phyloP scores from a whole-genome alignment of 371 early-diverging fungal genomes.

The Coemansia sp. region DNA sequence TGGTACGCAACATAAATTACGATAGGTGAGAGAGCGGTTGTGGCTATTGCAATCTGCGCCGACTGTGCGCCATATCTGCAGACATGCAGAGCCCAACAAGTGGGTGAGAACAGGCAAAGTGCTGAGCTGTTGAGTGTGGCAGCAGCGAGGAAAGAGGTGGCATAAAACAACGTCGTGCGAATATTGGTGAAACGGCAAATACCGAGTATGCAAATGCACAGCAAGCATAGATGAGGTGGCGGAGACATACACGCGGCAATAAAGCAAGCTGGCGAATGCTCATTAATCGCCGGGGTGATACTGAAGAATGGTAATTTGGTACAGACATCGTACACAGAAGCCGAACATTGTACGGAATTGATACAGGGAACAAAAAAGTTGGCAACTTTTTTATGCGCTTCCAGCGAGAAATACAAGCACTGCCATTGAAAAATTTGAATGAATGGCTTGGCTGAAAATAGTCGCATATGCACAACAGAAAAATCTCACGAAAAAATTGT shows the following conservation, averaged over 20 bases:
- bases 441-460: constrained; percentile 2
- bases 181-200: not conserved
- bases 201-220: not conserved
- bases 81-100: not conserved
- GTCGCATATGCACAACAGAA: not conserved
- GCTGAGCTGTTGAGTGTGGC: not conserved
- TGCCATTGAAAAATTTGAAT: not conserved
- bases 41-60: not conserved
- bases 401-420: not conserved
- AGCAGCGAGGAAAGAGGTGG: not conserved
- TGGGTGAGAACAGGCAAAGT: not conserved
- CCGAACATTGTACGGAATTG: not conserved
- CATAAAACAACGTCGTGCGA: constrained; percentile 3
- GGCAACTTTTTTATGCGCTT: not conserved
- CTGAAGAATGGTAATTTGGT: not conserved
- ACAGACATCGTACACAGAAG: not conserved
- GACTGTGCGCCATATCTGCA: not conserved
- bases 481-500: not conserved
- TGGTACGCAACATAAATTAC: not conserved
- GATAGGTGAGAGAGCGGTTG: not conserved
- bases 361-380: not conserved
- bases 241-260: not conserved
- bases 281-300: not conserved
- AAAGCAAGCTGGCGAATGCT: not conserved
- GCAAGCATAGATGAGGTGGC: not conserved